Evolutionary conservation across 1,284 basidiomycete species (phyloP), one percentile per base, ranked within the genome.

Genomic region (Heliocybe sulcata): DNA sequence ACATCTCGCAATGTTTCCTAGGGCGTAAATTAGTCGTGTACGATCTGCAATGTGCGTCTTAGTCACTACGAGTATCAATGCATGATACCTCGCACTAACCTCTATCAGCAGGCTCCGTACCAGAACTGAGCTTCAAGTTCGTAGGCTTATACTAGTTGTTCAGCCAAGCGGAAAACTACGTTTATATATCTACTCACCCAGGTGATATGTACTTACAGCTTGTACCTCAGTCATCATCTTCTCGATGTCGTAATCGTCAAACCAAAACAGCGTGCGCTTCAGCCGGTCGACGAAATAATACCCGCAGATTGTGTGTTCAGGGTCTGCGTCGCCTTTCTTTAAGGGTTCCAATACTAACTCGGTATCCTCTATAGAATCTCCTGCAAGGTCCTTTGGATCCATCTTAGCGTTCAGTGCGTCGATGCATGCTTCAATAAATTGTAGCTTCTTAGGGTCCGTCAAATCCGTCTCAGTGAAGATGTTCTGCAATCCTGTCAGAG

Each of bases 91-190:
- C 29, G 29, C 29, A 31, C 29, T 31, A 31, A 31, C 29, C 29
- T 31, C 29, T 6, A 12, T 4, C 29, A 31, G 29, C 4, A 12
- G 29, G 29, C 12, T 16, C n/a, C 4, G 16, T 55, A 80, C 81
- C 81, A 83, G 57, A 82, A 83, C 47, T 77, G 73, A 8, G 73
- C 66, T 61, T 80, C 70, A 2, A 85, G 67, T 47, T 71, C 76
- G 55, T 77, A 69, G 3, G 72, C 82, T 83, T 31, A 10, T 8
- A 0, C 45, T 11, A 45, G 25, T 20, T 29, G 26, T 33, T 38
- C 35, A 4, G 14, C 23, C 23, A 12, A 6, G 22, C 31, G 26
- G n/a, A n/a, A n/a, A n/a, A n/a, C n/a, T 11, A 22, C 57, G 31
- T 10, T 31, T 33, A 35, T 9, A 9, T 35, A 35, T 35, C 33